Conservation (phyloP, 2,329 filamentous ascomycete genomes). For the Paraconiothyrium brasiliense region DNA sequence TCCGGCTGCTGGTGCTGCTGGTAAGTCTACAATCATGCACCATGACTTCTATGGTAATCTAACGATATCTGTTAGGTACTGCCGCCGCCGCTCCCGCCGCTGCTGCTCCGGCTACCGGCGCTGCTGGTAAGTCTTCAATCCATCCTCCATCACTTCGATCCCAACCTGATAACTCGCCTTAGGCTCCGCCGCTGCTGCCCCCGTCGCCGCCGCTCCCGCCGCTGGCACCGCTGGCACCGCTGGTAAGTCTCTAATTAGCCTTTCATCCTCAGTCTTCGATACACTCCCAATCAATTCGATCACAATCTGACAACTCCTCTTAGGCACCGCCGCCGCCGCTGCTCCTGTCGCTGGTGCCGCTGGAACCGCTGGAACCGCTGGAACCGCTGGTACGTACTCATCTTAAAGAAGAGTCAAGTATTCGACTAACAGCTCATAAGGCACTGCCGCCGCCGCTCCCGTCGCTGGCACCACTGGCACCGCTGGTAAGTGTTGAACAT, state of each 20-base stretch:
- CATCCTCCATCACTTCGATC: no score
- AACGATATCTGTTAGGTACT: neutral
- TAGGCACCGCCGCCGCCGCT: neutral
- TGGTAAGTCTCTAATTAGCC: conserved; percentile 1
- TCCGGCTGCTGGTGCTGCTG: conserved; percentile 10
- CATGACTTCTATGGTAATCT: no score
- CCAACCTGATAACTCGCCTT: no score
- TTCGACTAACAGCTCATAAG: neutral
- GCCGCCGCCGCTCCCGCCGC: conserved; percentile 5
- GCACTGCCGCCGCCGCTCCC: conserved; percentile 4
- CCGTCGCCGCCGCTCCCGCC: conserved; percentile 11
- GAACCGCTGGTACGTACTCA: no score
- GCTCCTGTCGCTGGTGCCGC: neutral
- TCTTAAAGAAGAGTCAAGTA: no score
- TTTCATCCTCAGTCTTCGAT: no score
- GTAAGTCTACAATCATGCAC: neutral
- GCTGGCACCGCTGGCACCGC: conserved; percentile 18
- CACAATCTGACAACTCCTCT: no score
- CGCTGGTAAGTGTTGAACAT: conserved; percentile 11
- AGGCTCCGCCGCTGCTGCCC: neutral
- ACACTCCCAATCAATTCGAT: no score
- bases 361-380: no score
- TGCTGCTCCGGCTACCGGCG: conserved; percentile 14
- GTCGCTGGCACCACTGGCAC: neutral
- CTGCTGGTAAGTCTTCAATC: conserved; percentile 9